Conservation (phyloP, 768 basidiomycete genomes). For the Brasilioporus rufonigricans region DNA sequence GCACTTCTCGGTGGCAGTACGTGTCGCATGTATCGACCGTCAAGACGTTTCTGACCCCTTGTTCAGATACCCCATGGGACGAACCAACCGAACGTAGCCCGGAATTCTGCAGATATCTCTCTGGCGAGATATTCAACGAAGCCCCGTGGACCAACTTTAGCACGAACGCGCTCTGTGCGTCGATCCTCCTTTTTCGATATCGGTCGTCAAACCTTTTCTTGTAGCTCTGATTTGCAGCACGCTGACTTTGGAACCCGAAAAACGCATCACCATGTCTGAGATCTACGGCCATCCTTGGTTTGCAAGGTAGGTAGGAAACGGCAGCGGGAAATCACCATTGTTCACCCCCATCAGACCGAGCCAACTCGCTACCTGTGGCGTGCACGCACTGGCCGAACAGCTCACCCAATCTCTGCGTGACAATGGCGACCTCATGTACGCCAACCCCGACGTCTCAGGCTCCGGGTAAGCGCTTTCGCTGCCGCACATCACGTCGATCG, state of each 20-base stretch:
- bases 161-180: slow-evolving; percentile 59
- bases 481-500: not conserved
- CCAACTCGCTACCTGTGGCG: slow-evolving; percentile 56
- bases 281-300: slow-evolving; percentile 71
- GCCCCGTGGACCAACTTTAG: slow-evolving; percentile 77
- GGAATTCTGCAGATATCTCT: slow-evolving; percentile 76
- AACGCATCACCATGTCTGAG: slow-evolving; percentile 63
- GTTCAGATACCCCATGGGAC: slow-evolving; percentile 94
- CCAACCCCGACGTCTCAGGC: slow-evolving; percentile 50
- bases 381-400: slow-evolving; percentile 58
- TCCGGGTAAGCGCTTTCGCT: slow-evolving; percentile 28
- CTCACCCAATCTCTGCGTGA: slow-evolving; percentile 66
- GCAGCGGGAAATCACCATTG: not conserved
- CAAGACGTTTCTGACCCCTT: not conserved
- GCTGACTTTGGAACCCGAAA: slow-evolving; percentile 64
- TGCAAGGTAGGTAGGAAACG: slow-evolving; percentile 45
- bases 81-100: slow-evolving; percentile 77
- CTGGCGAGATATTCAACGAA: slow-evolving; percentile 69
- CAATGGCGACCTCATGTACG: slow-evolving; percentile 74
- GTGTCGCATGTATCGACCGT: slow-evolving; percentile 25
- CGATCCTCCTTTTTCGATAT: not conserved
- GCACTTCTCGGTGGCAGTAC: slow-evolving; percentile 87
- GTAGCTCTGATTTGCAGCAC: slow-evolving; percentile 76
- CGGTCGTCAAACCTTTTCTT: slow-evolving; percentile 3
- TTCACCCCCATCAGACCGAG: slow-evolving; percentile 49